These are phyloP conservation scores for Candida suzukii DNA, from an alignment of 805 yeast species.

Conservation along the genomic window DNA sequence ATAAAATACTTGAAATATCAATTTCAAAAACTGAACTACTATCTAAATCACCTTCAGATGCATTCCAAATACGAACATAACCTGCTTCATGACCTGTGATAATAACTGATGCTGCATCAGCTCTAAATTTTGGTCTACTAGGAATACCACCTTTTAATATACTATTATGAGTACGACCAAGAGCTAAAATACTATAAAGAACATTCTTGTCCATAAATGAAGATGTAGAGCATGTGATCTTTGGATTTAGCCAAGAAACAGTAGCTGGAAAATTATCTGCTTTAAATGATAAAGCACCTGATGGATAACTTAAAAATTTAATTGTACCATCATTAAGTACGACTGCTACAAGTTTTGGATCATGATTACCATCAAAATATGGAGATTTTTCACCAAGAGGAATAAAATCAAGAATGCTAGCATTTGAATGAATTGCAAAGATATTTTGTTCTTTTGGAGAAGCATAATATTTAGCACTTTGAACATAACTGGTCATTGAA, in stretches of 20 bases:
- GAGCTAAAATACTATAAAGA: constrained; percentile 24
- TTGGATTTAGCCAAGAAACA: constrained; percentile 72
- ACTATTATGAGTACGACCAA: constrained; percentile 48
- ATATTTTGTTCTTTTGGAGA: constrained; percentile 48
- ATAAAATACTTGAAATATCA: constrained; percentile 41
- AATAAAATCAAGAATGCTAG: constrained; percentile 38
- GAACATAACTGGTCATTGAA: constrained; percentile 73
- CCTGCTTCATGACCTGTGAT: constrained; percentile 89
- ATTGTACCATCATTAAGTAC: constrained; percentile 59
- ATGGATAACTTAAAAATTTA: constrained; percentile 52
- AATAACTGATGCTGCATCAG: constrained; percentile 49
- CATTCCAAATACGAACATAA: constrained; percentile 75
- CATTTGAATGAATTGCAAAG: constrained; percentile 44
- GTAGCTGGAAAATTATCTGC: constrained; percentile 74
- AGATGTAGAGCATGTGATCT: constrained; percentile 49
- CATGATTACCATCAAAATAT: constrained; percentile 71
- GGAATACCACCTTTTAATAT: constrained; percentile 81
- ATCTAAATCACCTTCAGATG: constrained; percentile 65
- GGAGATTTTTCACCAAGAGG: constrained; percentile 62
- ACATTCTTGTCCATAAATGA: constrained; percentile 28
- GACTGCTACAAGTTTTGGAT: constrained; percentile 60
- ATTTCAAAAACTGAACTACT: constrained; percentile 55
- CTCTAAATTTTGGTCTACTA: constrained; percentile 38
- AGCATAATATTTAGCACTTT: constrained; percentile 73
- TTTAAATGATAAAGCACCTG: constrained; percentile 42